Percentiles rank a stretch among this genome's conserved stretches.
Conservation (phyloP, 768 basidiomycete genomes). For the Leccinum olivaceopallidum region DNA sequence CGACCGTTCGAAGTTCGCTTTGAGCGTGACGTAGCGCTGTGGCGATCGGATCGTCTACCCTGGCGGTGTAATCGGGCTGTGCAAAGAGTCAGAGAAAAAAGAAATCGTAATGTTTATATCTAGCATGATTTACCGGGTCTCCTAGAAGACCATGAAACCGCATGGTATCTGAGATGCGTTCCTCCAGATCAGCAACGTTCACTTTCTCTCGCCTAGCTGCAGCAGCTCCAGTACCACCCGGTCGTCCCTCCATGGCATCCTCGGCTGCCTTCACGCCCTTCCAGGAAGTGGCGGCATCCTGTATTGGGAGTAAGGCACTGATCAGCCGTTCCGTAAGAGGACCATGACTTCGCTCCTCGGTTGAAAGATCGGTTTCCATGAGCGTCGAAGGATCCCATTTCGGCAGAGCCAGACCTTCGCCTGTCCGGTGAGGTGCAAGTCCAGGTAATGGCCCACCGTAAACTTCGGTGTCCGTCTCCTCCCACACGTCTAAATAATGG, state of each 20-base stretch:
- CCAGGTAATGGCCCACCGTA: slow-evolving; percentile 44
- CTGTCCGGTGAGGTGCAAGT: slow-evolving; percentile 39
- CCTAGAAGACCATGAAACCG: slow-evolving; percentile 72
- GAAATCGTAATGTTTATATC: slow-evolving; percentile 5
- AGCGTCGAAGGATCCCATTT: slow-evolving; percentile 87
- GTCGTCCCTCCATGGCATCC: slow-evolving; percentile 82
- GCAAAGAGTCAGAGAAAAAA: slow-evolving; percentile 24
- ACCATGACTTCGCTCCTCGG: slow-evolving; percentile 82
- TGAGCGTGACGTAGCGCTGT: slow-evolving; percentile 90
- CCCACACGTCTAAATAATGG: slow-evolving; percentile 92
- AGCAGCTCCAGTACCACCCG: slow-evolving; percentile 77
- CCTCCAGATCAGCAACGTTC: slow-evolving; percentile 79
- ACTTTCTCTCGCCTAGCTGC: slow-evolving; percentile 73
- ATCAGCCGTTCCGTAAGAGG: slow-evolving; percentile 85
- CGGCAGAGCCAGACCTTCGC: slow-evolving; percentile 43
- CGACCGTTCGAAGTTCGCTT: slow-evolving; percentile 70
- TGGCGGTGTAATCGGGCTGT: slow-evolving; percentile 72
- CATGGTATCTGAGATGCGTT: slow-evolving; percentile 73
- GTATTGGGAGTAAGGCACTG: slow-evolving; percentile 70
- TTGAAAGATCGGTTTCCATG: slow-evolving; percentile 63
- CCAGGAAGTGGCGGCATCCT: slow-evolving; percentile 58
- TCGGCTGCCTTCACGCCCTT: slow-evolving; percentile 82
- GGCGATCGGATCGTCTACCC: slow-evolving; percentile 93
- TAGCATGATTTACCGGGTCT: slow-evolving; percentile 56
- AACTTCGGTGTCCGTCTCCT: slow-evolving; percentile 78